Evolutionary conservation across 2,329 filamentous ascomycete species (phyloP), one percentile per base, ranked within the genome.

Genomic region (Aureobasidium namibiae): DNA sequence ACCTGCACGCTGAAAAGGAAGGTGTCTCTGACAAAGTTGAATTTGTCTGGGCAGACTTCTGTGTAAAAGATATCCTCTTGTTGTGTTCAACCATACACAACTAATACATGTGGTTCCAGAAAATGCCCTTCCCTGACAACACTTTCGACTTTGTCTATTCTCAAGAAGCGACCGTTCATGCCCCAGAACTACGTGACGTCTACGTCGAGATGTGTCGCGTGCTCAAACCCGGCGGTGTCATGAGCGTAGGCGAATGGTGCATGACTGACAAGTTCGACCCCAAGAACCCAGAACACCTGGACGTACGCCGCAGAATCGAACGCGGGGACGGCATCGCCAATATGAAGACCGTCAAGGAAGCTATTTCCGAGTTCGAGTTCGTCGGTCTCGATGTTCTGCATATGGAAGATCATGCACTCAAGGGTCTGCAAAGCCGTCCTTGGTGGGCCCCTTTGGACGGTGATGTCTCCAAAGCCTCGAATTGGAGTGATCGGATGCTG

Each of bases 191-290:
- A 6, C 88, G 90, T 68, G 92, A 89, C 61, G 91, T 96, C 65
- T 99, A 99, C 79, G 86, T 84, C 72, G 87, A 97, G 74, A 96
- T 97, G 69, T 91, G 87, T 83, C 89, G 90, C 46, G 92, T 96
- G 18, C 81, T 97, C 64, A 99, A 97, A 82, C 92, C 94, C n/a
- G 94, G 94, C 62, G 92, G 92, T 73, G 80, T 90, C 54, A 97
- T 97, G 68, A 92, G 92, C 70, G 92, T 97, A 54, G 97, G 96
- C 76, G 94, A 99, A 76, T 97, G 94, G 94, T 80, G 97, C 70
- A 97, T 97, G 94, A 97, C 92, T 4, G 92, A 96, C 64, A 79
- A 86, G 23, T 99, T 96, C 76, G 88, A 97, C 77, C 92, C 95
- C 72, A 80, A 87, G 62, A 91, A 96, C 80, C 74, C 89, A 0